Evolutionary conservation across 2,329 filamentous ascomycete genomes (phyloP).

Genomic region (Arachnopeziza araneosa): DNA sequence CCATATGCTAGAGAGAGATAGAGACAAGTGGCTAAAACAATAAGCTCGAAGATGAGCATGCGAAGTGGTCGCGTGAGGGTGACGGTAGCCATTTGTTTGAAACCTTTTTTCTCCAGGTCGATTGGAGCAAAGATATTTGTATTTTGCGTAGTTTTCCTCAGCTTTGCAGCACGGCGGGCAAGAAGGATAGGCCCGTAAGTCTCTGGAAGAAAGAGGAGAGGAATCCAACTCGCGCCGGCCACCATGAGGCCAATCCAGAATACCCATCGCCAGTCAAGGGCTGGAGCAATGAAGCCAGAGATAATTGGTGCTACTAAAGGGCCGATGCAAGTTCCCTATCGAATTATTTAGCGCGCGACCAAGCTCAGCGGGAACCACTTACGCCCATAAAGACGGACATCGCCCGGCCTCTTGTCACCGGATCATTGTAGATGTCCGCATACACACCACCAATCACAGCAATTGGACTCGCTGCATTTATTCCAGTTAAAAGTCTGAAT

Average conservation of each 20-base stretch:
- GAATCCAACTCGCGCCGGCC: slow-evolving; percentile 54
- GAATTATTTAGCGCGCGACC: slow-evolving; percentile 1
- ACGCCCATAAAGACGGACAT: slow-evolving; percentile 62
- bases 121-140: slow-evolving; percentile 51
- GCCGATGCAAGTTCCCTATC: slow-evolving; percentile 56
- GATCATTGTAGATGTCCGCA: slow-evolving; percentile 59
- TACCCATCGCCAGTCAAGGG: slow-evolving; percentile 56
- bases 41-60: slow-evolving; percentile 55
- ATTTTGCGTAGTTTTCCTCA: slow-evolving; percentile 54
- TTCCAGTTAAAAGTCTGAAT: slow-evolving; percentile 55
- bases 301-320: slow-evolving; percentile 57
- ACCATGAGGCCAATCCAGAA: slow-evolving; percentile 58
- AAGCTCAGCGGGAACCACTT: slow-evolving; percentile 7
- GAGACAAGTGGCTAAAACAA: slow-evolving; percentile 56
- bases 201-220: slow-evolving; percentile 60
- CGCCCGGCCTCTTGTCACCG: slow-evolving; percentile 49
- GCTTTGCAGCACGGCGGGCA: slow-evolving; percentile 49
- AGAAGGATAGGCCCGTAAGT: slow-evolving; percentile 55
- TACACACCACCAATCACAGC: slow-evolving; percentile 58
- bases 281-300: slow-evolving; percentile 52
- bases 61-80: slow-evolving; percentile 55
- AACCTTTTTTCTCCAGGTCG: slow-evolving; percentile 54
- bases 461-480: slow-evolving; percentile 53
- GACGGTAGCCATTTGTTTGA: slow-evolving; percentile 45
- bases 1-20: slow-evolving; percentile 58